Percentiles rank a stretch among this genome's conserved stretches.
phyloP scores from a whole-genome alignment of 768 basidiomycete species.

The Rhizopogon sp. region DNA sequence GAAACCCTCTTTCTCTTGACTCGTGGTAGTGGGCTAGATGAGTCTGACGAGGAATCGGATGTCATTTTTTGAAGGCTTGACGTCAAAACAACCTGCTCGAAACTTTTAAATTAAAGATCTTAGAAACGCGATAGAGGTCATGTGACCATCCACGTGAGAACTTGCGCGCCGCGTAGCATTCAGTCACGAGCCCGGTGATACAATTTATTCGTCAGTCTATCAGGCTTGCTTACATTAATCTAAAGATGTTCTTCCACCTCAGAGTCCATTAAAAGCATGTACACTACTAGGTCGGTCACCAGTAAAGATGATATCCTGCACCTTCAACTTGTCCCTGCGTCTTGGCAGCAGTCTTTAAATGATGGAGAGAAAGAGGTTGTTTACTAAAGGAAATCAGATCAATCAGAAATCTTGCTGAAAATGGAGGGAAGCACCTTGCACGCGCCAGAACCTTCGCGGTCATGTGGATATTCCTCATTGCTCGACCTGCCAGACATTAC shows the following conservation, averaged over 20 bases:
- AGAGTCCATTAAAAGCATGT: neutral
- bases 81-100: neutral
- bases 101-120: neutral
- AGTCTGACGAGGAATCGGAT: conserved; percentile 24
- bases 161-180: no score
- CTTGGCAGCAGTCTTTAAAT: neutral
- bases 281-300: neutral
- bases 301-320: conserved; percentile 1
- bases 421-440: neutral
- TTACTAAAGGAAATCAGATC: neutral
- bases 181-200: neutral
- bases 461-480: neutral
- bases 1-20: conserved; percentile 18
- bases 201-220: no score
- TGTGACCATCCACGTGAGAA: neutral
- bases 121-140: neutral
- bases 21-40: conserved; percentile 23
- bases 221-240: neutral
- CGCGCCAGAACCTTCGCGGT: neutral
- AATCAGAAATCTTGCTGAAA: neutral
- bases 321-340: neutral
- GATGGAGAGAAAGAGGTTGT: neutral
- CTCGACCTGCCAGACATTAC: neutral
- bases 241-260: neutral
- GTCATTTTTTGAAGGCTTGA: conserved; percentile 8